These are phyloP conservation scores for Citrullus mucosospermus DNA, from an alignment of 306 rosid genomes.

Conservation along the genomic window DNA sequence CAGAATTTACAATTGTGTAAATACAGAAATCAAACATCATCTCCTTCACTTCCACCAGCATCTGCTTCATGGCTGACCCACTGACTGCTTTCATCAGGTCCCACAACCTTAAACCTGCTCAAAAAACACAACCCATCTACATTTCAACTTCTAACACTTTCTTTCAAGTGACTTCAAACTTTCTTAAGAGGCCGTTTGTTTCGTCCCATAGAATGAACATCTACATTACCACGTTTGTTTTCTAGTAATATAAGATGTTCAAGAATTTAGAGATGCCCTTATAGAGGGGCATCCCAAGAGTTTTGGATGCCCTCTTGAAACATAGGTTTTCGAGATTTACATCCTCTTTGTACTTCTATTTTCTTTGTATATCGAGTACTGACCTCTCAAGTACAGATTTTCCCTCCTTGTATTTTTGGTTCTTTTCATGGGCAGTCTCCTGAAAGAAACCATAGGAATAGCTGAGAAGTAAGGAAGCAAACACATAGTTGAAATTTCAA, in stretches of 20 bases:
- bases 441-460: constrained; percentile 17
- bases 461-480: not conserved
- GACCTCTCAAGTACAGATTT: constrained; percentile 61
- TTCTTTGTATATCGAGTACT: constrained; percentile 7
- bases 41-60: constrained; percentile 70
- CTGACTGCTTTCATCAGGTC: constrained; percentile 64
- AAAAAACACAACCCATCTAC: constrained; percentile 10
- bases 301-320: no score
- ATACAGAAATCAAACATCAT: constrained; percentile 38
- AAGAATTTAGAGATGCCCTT: no score
- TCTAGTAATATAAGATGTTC: no score
- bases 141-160: not conserved
- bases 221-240: no score
- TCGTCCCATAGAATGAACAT: no score
- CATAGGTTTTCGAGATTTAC: no score
- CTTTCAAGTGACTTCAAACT: not conserved
- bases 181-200: not conserved
- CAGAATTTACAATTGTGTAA: constrained; percentile 39
- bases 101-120: constrained; percentile 50
- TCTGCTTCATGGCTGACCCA: constrained; percentile 33
- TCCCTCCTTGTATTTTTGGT: constrained; percentile 59
- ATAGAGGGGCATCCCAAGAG: no score
- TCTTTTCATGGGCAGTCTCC: constrained; percentile 41
- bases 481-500: not conserved
- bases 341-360: not conserved